Percentiles rank a stretch among this genome's conserved stretches.
Conservation (phyloP, 2,329 filamentous ascomycete species). For the Neurospora crassa region DNA sequence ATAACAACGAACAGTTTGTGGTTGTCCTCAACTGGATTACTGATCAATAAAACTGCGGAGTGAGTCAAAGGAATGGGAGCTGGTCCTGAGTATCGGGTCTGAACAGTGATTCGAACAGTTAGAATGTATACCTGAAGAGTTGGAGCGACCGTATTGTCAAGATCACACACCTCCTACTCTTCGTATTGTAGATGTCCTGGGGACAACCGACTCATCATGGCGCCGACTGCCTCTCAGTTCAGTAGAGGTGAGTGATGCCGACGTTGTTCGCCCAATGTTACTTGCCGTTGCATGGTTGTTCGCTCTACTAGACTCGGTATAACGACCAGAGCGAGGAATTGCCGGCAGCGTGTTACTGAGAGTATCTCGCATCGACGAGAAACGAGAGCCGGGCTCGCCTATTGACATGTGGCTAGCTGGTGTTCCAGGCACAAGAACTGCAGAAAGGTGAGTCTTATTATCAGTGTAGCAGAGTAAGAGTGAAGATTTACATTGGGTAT, state of each 20-base stretch:
- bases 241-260: not conserved
- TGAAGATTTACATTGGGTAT: slow-evolving; percentile 5
- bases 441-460: not conserved
- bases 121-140: not conserved
- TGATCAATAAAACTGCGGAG: not conserved
- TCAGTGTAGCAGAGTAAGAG: not conserved
- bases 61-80: not conserved
- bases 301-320: not conserved
- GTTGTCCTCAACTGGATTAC: not conserved
- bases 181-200: not conserved
- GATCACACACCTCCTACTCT: not conserved
- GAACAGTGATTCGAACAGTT: not conserved
- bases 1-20: too few species aligned
- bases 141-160: not conserved
- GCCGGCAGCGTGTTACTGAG: not conserved
- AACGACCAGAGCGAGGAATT: not conserved
- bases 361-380: not conserved
- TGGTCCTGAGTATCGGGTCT: not conserved
- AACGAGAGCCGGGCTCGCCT: not conserved
- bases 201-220: not conserved
- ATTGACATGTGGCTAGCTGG: slow-evolving; percentile 1
- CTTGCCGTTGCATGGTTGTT: slow-evolving; percentile 3
- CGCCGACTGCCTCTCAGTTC: not conserved
- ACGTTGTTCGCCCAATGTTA: slow-evolving; percentile 1
- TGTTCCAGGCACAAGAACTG: not conserved